Percentiles rank a stretch among this genome's conserved stretches.
These are phyloP conservation scores for Botryobasidium botryosum DNA, from an alignment of 768 basidiomycete species.

Conservation along the genomic window DNA sequence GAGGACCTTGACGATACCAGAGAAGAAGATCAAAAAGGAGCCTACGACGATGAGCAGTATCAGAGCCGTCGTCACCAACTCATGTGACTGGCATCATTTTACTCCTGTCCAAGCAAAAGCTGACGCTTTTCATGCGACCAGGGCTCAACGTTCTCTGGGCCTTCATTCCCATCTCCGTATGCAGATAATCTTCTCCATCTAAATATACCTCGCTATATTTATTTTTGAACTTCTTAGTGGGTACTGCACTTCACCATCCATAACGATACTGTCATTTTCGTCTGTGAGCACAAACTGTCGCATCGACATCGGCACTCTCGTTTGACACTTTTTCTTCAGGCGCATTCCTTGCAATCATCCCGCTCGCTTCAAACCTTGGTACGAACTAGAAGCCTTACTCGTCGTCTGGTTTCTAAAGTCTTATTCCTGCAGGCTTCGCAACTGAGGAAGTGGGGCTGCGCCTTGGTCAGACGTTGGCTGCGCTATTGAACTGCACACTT, in stretches of 20 bases:
- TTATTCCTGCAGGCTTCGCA: slow-evolving; percentile 44
- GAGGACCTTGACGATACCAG: slow-evolving; percentile 6
- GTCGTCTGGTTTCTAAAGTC: neutral
- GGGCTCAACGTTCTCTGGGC: slow-evolving; percentile 56
- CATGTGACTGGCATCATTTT: slow-evolving; percentile 29
- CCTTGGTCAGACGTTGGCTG: slow-evolving; percentile 69
- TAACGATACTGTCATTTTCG: slow-evolving; percentile 45
- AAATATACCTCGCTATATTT: neutral
- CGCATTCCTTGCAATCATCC: slow-evolving; percentile 67
- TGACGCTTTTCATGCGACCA: slow-evolving; percentile 17
- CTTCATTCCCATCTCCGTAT: slow-evolving; percentile 54
- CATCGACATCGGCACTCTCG: neutral
- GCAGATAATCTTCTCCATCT: slow-evolving; percentile 12
- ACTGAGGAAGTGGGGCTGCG: slow-evolving; percentile 73
- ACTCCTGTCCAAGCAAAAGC: neutral
- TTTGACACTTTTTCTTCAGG: neutral
- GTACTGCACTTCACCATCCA: slow-evolving; percentile 45
- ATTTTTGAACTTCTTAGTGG: slow-evolving; percentile 32
- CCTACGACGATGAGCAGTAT: slow-evolving; percentile 34
- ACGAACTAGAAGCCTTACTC: slow-evolving; percentile 9
- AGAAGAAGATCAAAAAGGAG: slow-evolving; percentile 24
- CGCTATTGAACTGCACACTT: slow-evolving; percentile 58
- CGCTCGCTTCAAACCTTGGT: slow-evolving; percentile 58
- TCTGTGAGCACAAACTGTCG: slow-evolving; percentile 35
- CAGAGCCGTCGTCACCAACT: slow-evolving; percentile 34